Evolutionary conservation across 2,329 filamentous ascomycete species (phyloP), one percentile per base, ranked within the genome.

Genomic region (Pseudogymnoascus sp.): DNA sequence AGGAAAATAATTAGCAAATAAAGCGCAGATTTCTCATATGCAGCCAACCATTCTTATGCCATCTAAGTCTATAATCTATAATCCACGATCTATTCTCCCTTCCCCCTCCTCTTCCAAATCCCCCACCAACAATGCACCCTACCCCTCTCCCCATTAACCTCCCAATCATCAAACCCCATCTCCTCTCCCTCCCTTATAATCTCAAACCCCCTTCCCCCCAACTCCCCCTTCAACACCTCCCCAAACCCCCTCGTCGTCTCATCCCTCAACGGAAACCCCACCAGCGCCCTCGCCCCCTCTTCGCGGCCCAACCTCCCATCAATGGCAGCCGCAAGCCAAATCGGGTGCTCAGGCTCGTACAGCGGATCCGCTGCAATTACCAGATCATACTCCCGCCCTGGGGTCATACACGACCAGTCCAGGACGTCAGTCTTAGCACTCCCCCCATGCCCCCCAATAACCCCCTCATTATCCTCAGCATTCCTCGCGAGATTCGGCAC

Each of bases 341-440:
- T 76, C 0, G 93, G 91, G 71, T 97, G 94, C 3, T 89, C 82
- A 59, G 92, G 82, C 53, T 92, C 91, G 75, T 97, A 97, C 18
- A 99, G 78, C 0, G 91, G 84, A 74, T 99, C 94, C 2, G 93
- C 91, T 1, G 86, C 91, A 2, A 99, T 80, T 47, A 97, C 85
- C 62, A 96, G 77, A 79, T 88, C 73, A 67, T 77, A 80, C 47
- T 6, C 14, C 14, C 4, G 23, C 0, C 47, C 23, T 1, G 23
- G 47, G 4, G 1, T 8, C 47, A 53, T 53, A 16, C 1, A 28
- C 4, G 47, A 53, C 37, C 81, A 80, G 2, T 85, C 84, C 62
- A 97, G 77, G 3, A 87, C 77, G 0, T 86, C 89, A 0, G 85
- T 84, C 0, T 80, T 81, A 23, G 87, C 77, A 1, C 73, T 78